A percentile compares a stretch with the other conserved stretches of the same genome.
phyloP scores from a whole-genome alignment of 2,329 filamentous ascomycete species.

The Venturia pyrina region DNA sequence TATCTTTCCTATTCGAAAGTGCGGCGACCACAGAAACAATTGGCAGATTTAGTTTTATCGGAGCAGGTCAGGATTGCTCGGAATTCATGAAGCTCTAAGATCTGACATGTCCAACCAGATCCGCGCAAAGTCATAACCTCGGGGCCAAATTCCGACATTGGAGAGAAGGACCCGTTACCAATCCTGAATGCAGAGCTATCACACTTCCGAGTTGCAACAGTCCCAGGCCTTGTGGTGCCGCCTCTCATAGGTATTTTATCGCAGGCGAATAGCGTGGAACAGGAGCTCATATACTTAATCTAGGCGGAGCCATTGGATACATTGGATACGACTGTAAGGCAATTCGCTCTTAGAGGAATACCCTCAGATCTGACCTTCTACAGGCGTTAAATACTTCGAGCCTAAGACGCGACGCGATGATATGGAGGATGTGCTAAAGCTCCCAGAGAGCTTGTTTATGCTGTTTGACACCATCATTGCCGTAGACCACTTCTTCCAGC shows the following conservation, averaged over 20 bases:
- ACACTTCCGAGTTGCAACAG: slow-evolving; percentile 66
- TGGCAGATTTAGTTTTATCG: slow-evolving; percentile 91
- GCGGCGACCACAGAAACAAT: slow-evolving; percentile 86
- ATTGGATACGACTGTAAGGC: slow-evolving; percentile 78
- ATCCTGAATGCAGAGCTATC: slow-evolving; percentile 71
- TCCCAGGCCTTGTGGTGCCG: slow-evolving; percentile 74
- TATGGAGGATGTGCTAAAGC: slow-evolving; percentile 76
- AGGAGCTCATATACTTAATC: background rate
- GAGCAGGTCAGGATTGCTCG: slow-evolving; percentile 47
- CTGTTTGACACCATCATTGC: slow-evolving; percentile 90
- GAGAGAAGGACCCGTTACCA: slow-evolving; percentile 67
- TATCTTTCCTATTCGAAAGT: slow-evolving; percentile 93
- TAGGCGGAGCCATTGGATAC: slow-evolving; percentile 86
- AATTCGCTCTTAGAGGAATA: background rate
- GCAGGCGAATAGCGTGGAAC: background rate
- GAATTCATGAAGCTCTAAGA: background rate
- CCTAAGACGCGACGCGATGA: slow-evolving; percentile 79
- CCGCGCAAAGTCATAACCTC: slow-evolving; percentile 73
- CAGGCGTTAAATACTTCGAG: slow-evolving; percentile 79
- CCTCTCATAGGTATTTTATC: slow-evolving; percentile 51
- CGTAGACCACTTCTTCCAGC: slow-evolving; percentile 88
- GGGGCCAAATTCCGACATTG: slow-evolving; percentile 76
- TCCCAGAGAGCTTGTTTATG: slow-evolving; percentile 96
- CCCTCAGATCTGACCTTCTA: background rate
- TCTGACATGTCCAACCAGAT: slow-evolving; percentile 30